Base-by-base conservation (phyloP, 306 rosid species). In the Pterocarpus santalinus region DNA sequence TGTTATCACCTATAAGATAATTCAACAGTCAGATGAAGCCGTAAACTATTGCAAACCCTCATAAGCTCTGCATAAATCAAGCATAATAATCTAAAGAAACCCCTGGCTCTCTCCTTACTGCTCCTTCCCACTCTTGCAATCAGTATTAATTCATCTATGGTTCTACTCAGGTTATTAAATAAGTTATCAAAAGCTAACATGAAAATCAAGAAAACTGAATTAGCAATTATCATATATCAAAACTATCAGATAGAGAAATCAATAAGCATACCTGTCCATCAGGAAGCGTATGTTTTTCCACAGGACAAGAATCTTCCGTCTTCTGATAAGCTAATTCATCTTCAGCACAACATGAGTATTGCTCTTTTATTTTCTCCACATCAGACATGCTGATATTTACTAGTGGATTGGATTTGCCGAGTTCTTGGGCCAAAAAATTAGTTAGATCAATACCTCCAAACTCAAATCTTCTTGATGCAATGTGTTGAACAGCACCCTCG, bases 401-500 rank as follows among this genome's bases (percentile, higher is more conserved):
- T 61, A 32, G 73, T 4, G 93, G 97, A 80, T 92, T 89, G 68
- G 95, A 87, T 75, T 87, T 94, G 51, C 93, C 90, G 66, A 94
- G 97, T 84, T 94, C 98, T 87, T 83, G 89, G 80, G 93, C 92
- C 70, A 94, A 89, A 84, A 94, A 84, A 80, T 88, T 89, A n/a
- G 97, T 91, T 81, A 94, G 87, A 85, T 94, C 98, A 43, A 66
- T 55, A 35, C 98, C 98, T 85, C 98, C 97, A 76, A 92, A 74
- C 84, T 94, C 97, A 82, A 94, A 90, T 87, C 98, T 91, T 85
- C 92, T 89, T 2, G 94, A 92, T 46, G 92, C 98, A 77, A 91
- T 94, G 86, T 91, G 98, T 82, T 94, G 98, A 84, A 94, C 97
- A 10, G 97, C 98, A 83, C 98, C 98, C 89, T 92, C 98, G 82